phyloP scores from a whole-genome alignment of 768 basidiomycete species.

The Holtermanniella nyarrowii region DNA sequence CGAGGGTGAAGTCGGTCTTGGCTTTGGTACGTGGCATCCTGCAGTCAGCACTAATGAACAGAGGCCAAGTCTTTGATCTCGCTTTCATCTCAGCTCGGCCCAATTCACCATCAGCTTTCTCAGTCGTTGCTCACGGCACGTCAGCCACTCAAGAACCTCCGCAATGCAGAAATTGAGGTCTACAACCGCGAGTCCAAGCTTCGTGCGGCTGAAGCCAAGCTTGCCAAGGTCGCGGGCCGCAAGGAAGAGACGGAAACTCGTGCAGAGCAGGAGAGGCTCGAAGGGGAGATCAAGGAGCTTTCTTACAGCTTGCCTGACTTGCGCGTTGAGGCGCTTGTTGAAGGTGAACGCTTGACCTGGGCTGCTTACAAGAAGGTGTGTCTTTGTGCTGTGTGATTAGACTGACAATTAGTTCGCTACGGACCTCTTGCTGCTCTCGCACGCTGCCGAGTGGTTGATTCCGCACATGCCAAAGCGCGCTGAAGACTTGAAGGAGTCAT shows the following conservation, averaged over 20 bases:
- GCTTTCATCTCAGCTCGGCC: background rate
- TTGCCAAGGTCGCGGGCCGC: background rate
- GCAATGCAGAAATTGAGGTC: background rate
- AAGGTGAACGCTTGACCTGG: background rate
- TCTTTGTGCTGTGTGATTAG: background rate
- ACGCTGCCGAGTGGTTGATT: background rate
- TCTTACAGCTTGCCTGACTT: background rate
- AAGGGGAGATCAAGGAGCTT: background rate
- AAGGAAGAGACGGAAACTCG: background rate
- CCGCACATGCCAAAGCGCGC: background rate
- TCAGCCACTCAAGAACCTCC: background rate
- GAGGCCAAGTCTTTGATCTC: background rate
- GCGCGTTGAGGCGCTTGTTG: background rate
- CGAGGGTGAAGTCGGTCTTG: background rate
- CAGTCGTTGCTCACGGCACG: background rate
- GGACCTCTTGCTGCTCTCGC: background rate
- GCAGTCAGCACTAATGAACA: background rate
- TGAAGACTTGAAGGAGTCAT: background rate
- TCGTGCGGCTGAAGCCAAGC: background rate
- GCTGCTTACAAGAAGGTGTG: background rate
- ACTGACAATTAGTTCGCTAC: background rate
- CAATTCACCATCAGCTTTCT: background rate
- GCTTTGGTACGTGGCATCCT: background rate
- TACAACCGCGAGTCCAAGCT: background rate
- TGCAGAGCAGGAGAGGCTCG: background rate